These are phyloP conservation scores for Verticillium nonalfalfae DNA, from an alignment of 2,329 filamentous ascomycete genomes.

Conservation along the genomic window DNA sequence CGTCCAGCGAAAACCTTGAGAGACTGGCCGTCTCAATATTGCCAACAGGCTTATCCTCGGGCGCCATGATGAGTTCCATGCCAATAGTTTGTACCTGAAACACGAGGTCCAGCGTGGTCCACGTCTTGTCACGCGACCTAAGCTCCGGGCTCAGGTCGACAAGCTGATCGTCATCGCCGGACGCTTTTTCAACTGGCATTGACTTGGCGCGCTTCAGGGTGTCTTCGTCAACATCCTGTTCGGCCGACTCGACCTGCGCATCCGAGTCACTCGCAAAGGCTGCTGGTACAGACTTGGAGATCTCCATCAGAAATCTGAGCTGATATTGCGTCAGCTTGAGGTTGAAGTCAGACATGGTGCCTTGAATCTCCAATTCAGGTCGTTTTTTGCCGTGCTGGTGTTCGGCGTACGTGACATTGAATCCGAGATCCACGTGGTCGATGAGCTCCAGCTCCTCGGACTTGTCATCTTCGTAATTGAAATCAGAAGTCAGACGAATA, in stretches of 20 bases:
- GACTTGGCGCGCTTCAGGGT: constrained; percentile 39
- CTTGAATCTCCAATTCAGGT: constrained; percentile 87
- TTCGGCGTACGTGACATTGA: constrained; percentile 87
- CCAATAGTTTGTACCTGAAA: constrained; percentile 87
- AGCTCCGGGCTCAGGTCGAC: constrained; percentile 65
- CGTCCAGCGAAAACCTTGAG: constrained; percentile 89
- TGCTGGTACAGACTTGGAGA: constrained; percentile 80
- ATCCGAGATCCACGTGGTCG: constrained; percentile 90
- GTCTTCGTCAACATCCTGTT: constrained; percentile 62
- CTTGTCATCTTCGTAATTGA: constrained; percentile 67
- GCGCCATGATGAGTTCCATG: constrained; percentile 76
- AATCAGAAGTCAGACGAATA: constrained; percentile 81
- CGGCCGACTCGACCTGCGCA: constrained; percentile 65
- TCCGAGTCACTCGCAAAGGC: constrained; percentile 75
- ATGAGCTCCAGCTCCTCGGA: constrained; percentile 93
- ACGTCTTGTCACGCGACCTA: constrained; percentile 60
- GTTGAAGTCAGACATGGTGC: constrained; percentile 89
- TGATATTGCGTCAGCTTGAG: constrained; percentile 85
- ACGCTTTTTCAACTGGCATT: constrained; percentile 25
- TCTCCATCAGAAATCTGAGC: constrained; percentile 79
- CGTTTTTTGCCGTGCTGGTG: constrained; percentile 71
- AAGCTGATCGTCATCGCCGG: constrained; percentile 30
- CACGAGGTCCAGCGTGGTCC: constrained; percentile 89
- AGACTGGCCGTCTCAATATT: constrained; percentile 74
- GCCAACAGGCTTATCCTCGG: constrained; percentile 70